Evolutionary conservation across 805 yeast genomes (phyloP), one percentile per base, ranked within the genome.

Genomic region (Saturnispora saitoi): DNA sequence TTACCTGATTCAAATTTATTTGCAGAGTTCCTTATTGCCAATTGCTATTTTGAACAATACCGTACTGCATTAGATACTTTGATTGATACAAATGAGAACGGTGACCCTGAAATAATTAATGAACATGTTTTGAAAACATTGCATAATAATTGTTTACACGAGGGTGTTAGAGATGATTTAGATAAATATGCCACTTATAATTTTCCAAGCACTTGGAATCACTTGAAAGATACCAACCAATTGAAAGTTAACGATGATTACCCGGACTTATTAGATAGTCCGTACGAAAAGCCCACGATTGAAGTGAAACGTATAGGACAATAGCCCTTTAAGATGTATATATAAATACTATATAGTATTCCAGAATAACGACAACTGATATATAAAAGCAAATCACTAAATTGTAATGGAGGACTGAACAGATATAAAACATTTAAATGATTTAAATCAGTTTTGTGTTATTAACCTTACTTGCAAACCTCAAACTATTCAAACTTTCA

Each of bases 391-490:
- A n/a, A 17, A 17, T 17, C 19, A 7, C 3, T 26, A 26, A n/a
- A 10, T 14, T 28, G 31, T 32, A 42, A 41, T 39, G 30, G 29
- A 31, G 26, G 14, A 26, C 17, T 19, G 15, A 34, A 6, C 4
- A 3, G 19, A 32, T n/a, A n/a, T 8, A 8, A 32, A 32, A n/a
- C n/a, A n/a, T n/a, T n/a, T n/a, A n/a, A n/a, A n/a, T n/a, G n/a
- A n/a, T 17, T 45, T 39, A 42, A 32, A 39, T 45, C 6, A 49
- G 42, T 15, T 32, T 22, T 4, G 90, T 83, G 32, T 68, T 68
- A 56, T 83, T 83, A 2, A 85, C 93, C 54, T 85, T 88, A 4
- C 87, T 78, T 0, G 98, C 98, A 71, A 91, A 91, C 45, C 97
- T 70, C 43, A 93, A 70, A 0, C 96, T 86, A 59, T 86, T 88